phyloP scores from a whole-genome alignment of 768 basidiomycete species.

The Ramaria sp. region DNA sequence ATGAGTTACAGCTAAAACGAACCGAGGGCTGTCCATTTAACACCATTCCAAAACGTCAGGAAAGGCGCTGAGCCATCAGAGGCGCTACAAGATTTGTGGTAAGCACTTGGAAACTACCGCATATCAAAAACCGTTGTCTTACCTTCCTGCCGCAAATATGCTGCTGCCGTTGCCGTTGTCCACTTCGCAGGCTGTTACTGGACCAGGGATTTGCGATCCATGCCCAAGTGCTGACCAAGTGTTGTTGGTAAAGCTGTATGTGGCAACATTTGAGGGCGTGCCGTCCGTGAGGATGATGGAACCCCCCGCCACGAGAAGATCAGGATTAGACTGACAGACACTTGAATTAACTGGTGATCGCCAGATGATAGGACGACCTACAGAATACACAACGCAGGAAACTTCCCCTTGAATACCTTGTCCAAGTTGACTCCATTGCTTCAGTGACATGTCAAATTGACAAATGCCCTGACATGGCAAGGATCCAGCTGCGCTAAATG shows the following conservation, averaged over 20 bases:
- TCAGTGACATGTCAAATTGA: slow-evolving; percentile 50
- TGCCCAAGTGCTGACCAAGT: slow-evolving; percentile 67
- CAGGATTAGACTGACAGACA: slow-evolving; percentile 43
- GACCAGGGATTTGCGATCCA: slow-evolving; percentile 63
- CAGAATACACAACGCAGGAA: slow-evolving; percentile 67
- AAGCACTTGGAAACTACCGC: not conserved
- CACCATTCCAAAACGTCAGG: slow-evolving; percentile 78
- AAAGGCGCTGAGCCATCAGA: slow-evolving; percentile 57
- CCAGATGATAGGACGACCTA: slow-evolving; percentile 28
- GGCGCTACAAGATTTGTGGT: slow-evolving; percentile 26
- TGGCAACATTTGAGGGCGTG: slow-evolving; percentile 59
- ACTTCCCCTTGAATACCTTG: slow-evolving; percentile 76
- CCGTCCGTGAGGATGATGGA: slow-evolving; percentile 59
- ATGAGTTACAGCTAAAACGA: slow-evolving; percentile 13
- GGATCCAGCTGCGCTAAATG: slow-evolving; percentile 71
- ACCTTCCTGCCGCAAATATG: slow-evolving; percentile 87
- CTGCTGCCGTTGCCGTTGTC: slow-evolving; percentile 73
- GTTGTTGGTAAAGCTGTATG: slow-evolving; percentile 57
- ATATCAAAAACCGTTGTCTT: slow-evolving; percentile 17
- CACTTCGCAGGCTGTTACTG: slow-evolving; percentile 80
- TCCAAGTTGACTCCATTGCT: slow-evolving; percentile 75
- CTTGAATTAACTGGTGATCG: slow-evolving; percentile 10
- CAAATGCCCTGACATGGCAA: slow-evolving; percentile 72
- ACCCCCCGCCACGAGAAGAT: slow-evolving; percentile 70
- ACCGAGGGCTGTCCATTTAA: slow-evolving; percentile 63